phyloP scores from a whole-genome alignment of 768 basidiomycete species.

The Piloderma croceum region DNA sequence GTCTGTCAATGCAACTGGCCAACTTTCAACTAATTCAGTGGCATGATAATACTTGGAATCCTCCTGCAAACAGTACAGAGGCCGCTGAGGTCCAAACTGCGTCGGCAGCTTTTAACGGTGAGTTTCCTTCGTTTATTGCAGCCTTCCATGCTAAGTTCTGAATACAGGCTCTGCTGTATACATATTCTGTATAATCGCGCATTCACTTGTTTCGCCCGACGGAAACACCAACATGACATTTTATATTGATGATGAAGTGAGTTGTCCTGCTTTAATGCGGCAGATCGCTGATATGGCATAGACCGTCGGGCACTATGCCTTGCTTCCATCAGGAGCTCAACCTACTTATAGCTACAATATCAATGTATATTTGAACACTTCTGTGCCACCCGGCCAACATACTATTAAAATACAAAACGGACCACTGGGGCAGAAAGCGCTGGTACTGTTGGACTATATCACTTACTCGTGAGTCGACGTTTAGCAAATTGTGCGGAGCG shows the following conservation, averaged over 20 bases:
- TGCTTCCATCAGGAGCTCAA: slow-evolving; percentile 12
- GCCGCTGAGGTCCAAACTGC: slow-evolving; percentile 22
- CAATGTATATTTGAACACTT: slow-evolving; percentile 27
- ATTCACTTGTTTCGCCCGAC: slow-evolving; percentile 16
- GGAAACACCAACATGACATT: slow-evolving; percentile 33
- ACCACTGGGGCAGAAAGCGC: slow-evolving; percentile 22
- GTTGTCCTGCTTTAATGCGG: no score
- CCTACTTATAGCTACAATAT: slow-evolving; percentile 28
- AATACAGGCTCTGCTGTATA: slow-evolving; percentile 38
- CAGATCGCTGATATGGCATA: no score
- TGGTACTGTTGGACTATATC: slow-evolving; percentile 35
- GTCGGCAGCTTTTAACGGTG: slow-evolving; percentile 32
- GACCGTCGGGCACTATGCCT: slow-evolving; percentile 27
- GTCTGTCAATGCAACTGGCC: neutral
- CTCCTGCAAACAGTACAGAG: slow-evolving; percentile 10
- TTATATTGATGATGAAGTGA: slow-evolving; percentile 31
- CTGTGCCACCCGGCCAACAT: slow-evolving; percentile 25
- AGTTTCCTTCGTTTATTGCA: slow-evolving; percentile 1
- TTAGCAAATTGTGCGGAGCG: no score
- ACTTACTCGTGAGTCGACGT: slow-evolving; percentile 31
- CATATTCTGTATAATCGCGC: slow-evolving; percentile 34
- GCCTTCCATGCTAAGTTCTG: neutral
- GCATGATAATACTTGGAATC: slow-evolving; percentile 8
- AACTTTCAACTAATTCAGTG: neutral
- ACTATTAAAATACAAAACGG: slow-evolving; percentile 31